Percentiles rank a stretch among this genome's conserved stretches.
Conservation (phyloP, 2,329 filamentous ascomycete species). For the Penicillium brevicompactum region DNA sequence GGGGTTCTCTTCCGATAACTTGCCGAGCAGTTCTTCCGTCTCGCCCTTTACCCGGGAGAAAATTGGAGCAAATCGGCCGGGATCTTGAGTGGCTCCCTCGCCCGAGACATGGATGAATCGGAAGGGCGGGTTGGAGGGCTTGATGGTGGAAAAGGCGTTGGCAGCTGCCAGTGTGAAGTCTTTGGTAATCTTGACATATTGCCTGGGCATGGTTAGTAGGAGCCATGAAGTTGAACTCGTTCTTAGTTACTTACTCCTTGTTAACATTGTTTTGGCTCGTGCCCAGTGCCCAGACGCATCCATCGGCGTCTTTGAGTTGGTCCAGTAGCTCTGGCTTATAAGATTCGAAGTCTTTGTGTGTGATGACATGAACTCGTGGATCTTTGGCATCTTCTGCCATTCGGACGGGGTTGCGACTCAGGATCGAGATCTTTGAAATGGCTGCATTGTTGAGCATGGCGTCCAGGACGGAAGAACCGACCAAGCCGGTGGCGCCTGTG, state of each 20-base stretch:
- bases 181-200: slow-evolving; percentile 70
- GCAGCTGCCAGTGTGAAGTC: slow-evolving; percentile 67
- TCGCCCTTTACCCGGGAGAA: slow-evolving; percentile 69
- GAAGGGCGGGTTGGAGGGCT: slow-evolving; percentile 52
- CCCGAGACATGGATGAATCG: slow-evolving; percentile 74
- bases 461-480: slow-evolving; percentile 64
- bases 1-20: slow-evolving; percentile 47
- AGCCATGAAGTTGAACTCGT: too few relatives aligned
- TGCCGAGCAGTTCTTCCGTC: slow-evolving; percentile 62
- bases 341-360: slow-evolving; percentile 66
- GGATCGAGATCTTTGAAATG: slow-evolving; percentile 58
- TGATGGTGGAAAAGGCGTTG: slow-evolving; percentile 57
- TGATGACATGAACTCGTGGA: slow-evolving; percentile 62
- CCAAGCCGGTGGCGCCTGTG: slow-evolving; percentile 68
- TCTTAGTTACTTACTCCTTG: slow-evolving; percentile 53
- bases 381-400: slow-evolving; percentile 55
- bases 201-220: slow-evolving; percentile 35
- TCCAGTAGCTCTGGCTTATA: slow-evolving; percentile 62
- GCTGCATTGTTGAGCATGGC: slow-evolving; percentile 53
- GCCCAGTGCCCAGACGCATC: slow-evolving; percentile 74
- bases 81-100: slow-evolving; percentile 41
- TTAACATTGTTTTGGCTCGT: slow-evolving; percentile 62
- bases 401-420: slow-evolving; percentile 65
- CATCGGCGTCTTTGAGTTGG: slow-evolving; percentile 65
- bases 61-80: slow-evolving; percentile 57